These are phyloP conservation scores for Amyloporia xantha DNA, from an alignment of 768 basidiomycete genomes.

Conservation along the genomic window DNA sequence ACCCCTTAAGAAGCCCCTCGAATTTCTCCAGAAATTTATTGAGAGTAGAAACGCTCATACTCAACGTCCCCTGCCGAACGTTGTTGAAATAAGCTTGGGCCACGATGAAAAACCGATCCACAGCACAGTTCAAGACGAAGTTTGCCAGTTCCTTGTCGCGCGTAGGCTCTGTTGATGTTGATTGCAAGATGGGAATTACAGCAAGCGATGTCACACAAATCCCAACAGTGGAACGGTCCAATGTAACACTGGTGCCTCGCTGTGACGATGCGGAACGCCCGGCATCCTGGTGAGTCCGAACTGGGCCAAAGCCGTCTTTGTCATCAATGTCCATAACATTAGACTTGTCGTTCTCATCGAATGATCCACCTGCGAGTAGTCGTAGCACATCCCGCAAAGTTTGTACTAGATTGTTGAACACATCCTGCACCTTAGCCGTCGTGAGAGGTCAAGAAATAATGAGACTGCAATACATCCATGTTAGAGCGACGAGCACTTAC, in stretches of 20 bases:
- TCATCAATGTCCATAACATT: constrained; percentile 33
- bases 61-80: constrained; percentile 48
- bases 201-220: constrained; percentile 57
- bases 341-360: constrained; percentile 12
- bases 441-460: too few species aligned
- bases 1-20: constrained; percentile 42
- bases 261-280: neutral
- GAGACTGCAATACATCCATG: too few species aligned
- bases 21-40: constrained; percentile 49
- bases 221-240: constrained; percentile 32
- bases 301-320: constrained; percentile 52
- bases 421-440: constrained; percentile 54
- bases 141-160: constrained; percentile 57
- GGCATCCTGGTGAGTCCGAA: constrained; percentile 29
- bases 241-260: neutral
- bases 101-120: constrained; percentile 52
- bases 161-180: constrained; percentile 48
- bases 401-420: neutral
- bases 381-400: constrained; percentile 38
- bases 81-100: constrained; percentile 50
- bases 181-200: constrained; percentile 56
- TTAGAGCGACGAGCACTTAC: constrained; percentile 51
- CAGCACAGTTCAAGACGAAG: constrained; percentile 40
- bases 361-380: constrained; percentile 25
- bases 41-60: constrained; percentile 43